Evolutionary conservation across 495 filamentous ascomycete genomes (phyloP).

Genomic region (Pyrenopolyporus hunteri): DNA sequence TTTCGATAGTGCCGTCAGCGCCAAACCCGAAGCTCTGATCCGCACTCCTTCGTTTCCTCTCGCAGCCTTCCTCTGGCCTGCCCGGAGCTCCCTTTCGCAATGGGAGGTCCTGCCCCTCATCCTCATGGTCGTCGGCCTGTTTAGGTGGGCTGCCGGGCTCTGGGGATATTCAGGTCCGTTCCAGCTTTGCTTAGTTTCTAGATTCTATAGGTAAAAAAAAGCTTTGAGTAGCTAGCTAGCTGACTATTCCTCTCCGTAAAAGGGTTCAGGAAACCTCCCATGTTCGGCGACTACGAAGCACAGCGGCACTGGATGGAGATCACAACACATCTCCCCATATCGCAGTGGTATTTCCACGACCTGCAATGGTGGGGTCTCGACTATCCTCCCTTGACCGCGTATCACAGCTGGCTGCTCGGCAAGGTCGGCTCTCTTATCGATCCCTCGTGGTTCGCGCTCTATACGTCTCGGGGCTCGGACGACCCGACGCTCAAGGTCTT

Average conservation of each 20-base stretch:
- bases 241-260: slow-evolving; percentile 1
- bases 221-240: background rate
- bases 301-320: slow-evolving; percentile 99
- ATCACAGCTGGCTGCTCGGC: slow-evolving; percentile 93
- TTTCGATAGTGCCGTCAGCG: slow-evolving; percentile 33
- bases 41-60: slow-evolving; percentile 74
- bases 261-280: slow-evolving; percentile 83
- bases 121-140: slow-evolving; percentile 87
- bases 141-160: slow-evolving; percentile 87
- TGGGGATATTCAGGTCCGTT: slow-evolving; percentile 89
- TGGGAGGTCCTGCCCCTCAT: slow-evolving; percentile 90
- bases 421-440: slow-evolving; percentile 82
- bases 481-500: slow-evolving; percentile 83
- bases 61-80: slow-evolving; percentile 90
- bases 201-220: background rate
- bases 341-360: slow-evolving; percentile 97
- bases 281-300: slow-evolving; percentile 97
- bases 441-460: slow-evolving; percentile 86
- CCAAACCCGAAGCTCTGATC: slow-evolving; percentile 44
- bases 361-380: slow-evolving; percentile 97
- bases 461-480: slow-evolving; percentile 80
- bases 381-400: slow-evolving; percentile 95
- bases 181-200: background rate
- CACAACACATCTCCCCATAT: slow-evolving; percentile 83
- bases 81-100: slow-evolving; percentile 81